Percentiles rank a stretch among this genome's conserved stretches.
These are phyloP conservation scores for Chaetoceros muelleri DNA, from an alignment of 108 stramenopile species.

Conservation along the genomic window DNA sequence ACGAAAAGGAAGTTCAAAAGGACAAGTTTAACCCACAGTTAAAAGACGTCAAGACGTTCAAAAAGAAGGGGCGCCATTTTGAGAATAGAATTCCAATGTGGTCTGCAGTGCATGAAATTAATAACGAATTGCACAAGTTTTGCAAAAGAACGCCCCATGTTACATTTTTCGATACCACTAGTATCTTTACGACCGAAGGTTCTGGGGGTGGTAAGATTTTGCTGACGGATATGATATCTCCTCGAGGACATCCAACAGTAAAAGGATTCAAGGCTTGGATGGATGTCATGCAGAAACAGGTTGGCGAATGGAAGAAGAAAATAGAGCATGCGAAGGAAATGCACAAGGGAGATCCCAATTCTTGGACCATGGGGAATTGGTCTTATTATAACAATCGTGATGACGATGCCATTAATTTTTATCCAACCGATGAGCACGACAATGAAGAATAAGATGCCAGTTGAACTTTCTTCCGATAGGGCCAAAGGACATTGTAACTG, in stretches of 20 bases:
- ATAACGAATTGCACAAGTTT: conserved; percentile 52
- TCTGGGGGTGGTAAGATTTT: conserved; percentile 28
- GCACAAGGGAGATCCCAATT: no score
- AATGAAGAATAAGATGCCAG: no score
- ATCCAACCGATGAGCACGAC: no score
- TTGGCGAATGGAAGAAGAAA: conserved; percentile 5
- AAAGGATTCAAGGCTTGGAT: conserved; percentile 59
- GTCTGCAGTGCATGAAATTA: conserved; percentile 64
- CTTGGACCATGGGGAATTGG: no score
- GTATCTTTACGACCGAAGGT: conserved; percentile 39
- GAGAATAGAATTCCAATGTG: conserved; percentile 45
- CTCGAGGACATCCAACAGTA: conserved; percentile 60
- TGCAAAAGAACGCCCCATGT: conserved; percentile 32
- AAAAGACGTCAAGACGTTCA: conserved; percentile 2
- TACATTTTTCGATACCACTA: conserved; percentile 69
- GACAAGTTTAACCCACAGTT: conserved; percentile 17
- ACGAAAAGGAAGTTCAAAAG: conserved; percentile 9
- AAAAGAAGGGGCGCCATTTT: conserved; percentile 27
- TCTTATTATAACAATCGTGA: no score
- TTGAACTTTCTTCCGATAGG: no score
- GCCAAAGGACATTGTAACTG: no score
- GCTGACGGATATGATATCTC: conserved; percentile 36
- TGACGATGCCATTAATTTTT: no score
- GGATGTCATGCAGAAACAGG: conserved; percentile 15
- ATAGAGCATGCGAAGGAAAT: background rate